phyloP scores from a whole-genome alignment of 2,329 filamentous ascomycete genomes.

The Fonsecaea pedrosoi region DNA sequence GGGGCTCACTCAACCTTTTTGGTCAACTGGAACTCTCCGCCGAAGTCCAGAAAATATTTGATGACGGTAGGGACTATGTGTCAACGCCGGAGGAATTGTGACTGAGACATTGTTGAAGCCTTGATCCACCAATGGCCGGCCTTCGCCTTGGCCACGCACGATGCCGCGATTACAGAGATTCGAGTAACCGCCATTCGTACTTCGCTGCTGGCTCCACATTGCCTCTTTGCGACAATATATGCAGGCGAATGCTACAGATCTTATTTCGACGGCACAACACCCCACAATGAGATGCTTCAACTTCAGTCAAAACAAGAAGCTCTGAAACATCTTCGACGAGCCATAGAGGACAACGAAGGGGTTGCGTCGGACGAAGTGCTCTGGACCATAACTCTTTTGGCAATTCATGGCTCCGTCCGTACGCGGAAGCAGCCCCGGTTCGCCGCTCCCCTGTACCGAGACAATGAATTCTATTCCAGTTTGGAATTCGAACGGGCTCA shows the following conservation, averaged over 20 bases:
- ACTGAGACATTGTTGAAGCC: conserved; percentile 9
- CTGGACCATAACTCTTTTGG: conserved; percentile 14
- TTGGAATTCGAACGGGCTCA: conserved; percentile 15
- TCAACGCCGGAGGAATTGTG: neutral
- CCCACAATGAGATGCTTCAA: conserved; percentile 10
- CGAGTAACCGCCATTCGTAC: conserved; percentile 8
- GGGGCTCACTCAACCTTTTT: neutral
- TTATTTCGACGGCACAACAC: neutral
- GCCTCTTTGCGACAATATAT: conserved; percentile 17
- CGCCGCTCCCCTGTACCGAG: conserved; percentile 12
- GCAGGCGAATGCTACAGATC: conserved; percentile 19
- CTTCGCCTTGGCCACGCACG: conserved; percentile 11
- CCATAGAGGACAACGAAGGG: conserved; percentile 2
- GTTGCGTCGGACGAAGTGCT: conserved; percentile 13
- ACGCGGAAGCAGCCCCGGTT: conserved; percentile 3
- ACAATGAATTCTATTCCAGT: conserved; percentile 21
- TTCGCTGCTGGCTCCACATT: conserved; percentile 5
- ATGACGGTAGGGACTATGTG: conserved; percentile 8
- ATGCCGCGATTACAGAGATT: conserved; percentile 9
- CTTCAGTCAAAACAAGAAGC: conserved; percentile 16
- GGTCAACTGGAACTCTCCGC: neutral
- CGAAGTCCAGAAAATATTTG: conserved; percentile 1
- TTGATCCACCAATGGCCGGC: conserved; percentile 20
- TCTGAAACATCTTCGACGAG: conserved; percentile 12
- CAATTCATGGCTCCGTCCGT: conserved; percentile 16